Percentiles rank a stretch among this genome's conserved stretches.
phyloP scores from a whole-genome alignment of 2,329 filamentous ascomycete species.

The Verticillium nonalfalfae region DNA sequence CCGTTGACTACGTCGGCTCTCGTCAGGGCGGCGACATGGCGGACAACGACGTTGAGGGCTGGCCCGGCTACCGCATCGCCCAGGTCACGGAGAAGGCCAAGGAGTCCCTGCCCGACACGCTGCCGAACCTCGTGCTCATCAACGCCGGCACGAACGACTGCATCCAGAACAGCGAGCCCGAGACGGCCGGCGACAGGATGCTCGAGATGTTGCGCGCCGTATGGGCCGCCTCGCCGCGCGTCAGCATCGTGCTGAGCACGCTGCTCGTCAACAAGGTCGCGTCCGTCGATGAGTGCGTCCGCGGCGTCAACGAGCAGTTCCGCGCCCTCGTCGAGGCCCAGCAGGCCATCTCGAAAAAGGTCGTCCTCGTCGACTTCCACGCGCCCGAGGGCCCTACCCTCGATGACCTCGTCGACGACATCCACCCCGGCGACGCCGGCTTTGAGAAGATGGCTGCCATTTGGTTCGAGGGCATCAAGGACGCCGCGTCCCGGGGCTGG shows the following conservation, averaged over 20 bases:
- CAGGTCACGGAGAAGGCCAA: slow-evolving; percentile 27
- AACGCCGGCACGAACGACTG: slow-evolving; percentile 40
- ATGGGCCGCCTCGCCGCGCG: slow-evolving; percentile 20
- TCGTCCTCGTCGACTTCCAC: slow-evolving; percentile 35
- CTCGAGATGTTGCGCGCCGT: slow-evolving; percentile 27
- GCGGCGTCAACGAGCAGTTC: slow-evolving; percentile 26
- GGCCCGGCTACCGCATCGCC: slow-evolving; percentile 33
- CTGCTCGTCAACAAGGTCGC: slow-evolving; percentile 23
- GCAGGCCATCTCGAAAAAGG: slow-evolving; percentile 17
- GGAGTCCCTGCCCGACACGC: slow-evolving; percentile 18
- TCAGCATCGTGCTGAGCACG: slow-evolving; percentile 31
- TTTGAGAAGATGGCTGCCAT: slow-evolving; percentile 34
- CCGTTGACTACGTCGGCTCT: slow-evolving; percentile 34
- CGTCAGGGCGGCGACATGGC: slow-evolving; percentile 28
- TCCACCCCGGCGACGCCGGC: slow-evolving; percentile 30
- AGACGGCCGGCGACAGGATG: slow-evolving; percentile 22
- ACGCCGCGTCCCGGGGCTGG: slow-evolving; percentile 17
- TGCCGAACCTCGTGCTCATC: slow-evolving; percentile 33
- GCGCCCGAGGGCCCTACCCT: slow-evolving; percentile 18
- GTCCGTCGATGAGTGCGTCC: slow-evolving; percentile 19
- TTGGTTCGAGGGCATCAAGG: slow-evolving; percentile 23
- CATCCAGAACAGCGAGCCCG: slow-evolving; percentile 21
- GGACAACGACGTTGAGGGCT: slow-evolving; percentile 37
- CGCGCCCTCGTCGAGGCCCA: slow-evolving; percentile 18
- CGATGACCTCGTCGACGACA: slow-evolving; percentile 28